Conservation (phyloP, 1,284 basidiomycete species). For the Cutaneotrichosporon sp. region DNA sequence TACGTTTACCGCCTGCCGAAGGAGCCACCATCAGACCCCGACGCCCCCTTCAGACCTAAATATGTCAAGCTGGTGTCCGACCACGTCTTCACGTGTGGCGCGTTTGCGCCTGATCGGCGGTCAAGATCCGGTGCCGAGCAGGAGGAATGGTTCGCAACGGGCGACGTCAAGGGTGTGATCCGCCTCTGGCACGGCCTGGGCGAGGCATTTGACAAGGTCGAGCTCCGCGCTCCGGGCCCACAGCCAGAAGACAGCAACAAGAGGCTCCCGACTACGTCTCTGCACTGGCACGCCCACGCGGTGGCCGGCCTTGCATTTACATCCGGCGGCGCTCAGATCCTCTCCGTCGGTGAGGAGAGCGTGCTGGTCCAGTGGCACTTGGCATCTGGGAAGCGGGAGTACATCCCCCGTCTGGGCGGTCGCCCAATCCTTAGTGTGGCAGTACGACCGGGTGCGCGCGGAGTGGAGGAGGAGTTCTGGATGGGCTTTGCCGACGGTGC, state of each 20-base stretch:
- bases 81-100: slow-evolving; percentile 66
- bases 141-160: slow-evolving; percentile 92
- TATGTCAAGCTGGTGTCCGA: slow-evolving; percentile 74
- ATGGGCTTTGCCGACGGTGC: slow-evolving; percentile 78
- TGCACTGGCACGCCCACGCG: slow-evolving; percentile 97
- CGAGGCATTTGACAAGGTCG: slow-evolving; percentile 51
- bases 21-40: slow-evolving; percentile 17
- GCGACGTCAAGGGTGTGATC: slow-evolving; percentile 78
- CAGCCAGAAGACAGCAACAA: slow-evolving; percentile 29
- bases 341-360: slow-evolving; percentile 93
- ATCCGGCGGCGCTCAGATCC: slow-evolving; percentile 81
- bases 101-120: slow-evolving; percentile 67
- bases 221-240: slow-evolving; percentile 16
- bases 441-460: slow-evolving; percentile 56
- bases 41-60: slow-evolving; percentile 29
- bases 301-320: slow-evolving; percentile 88
- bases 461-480: slow-evolving; percentile 77
- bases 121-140: slow-evolving; percentile 16
- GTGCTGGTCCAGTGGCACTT: slow-evolving; percentile 95
- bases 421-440: slow-evolving; percentile 63
- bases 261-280: slow-evolving; percentile 63
- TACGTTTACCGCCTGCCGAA: slow-evolving; percentile 64
- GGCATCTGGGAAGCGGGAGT: slow-evolving; percentile 77
- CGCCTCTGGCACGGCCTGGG: slow-evolving; percentile 88
- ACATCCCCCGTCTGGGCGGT: slow-evolving; percentile 86